Conservation (phyloP, 1,284 basidiomycete genomes). For the Chalciporus sp. region DNA sequence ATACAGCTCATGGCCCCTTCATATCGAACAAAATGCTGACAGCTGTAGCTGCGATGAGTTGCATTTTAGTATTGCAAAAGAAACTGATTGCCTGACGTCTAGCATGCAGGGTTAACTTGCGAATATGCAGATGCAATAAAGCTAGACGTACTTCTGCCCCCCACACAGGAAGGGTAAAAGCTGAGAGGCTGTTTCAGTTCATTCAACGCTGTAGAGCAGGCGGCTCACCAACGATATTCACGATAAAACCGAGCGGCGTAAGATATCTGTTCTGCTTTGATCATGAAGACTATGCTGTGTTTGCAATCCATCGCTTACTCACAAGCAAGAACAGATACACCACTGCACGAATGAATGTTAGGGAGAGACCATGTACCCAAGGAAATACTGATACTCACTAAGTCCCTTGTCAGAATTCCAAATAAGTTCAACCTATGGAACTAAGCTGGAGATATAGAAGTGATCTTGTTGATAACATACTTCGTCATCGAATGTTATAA, state of each 20-base stretch:
- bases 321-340: slow-evolving; percentile 42
- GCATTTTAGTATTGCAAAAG: background rate
- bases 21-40: slow-evolving; percentile 32
- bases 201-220: background rate
- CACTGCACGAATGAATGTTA: slow-evolving; percentile 25
- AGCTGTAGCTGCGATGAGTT: slow-evolving; percentile 14
- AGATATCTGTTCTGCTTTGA: slow-evolving; percentile 42
- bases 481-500: slow-evolving; percentile 46
- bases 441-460: background rate
- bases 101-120: background rate
- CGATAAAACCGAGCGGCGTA: slow-evolving; percentile 45
- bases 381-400: slow-evolving; percentile 26
- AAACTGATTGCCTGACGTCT: slow-evolving; percentile 14
- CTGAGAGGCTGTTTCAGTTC: slow-evolving; percentile 24
- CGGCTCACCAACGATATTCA: slow-evolving; percentile 43
- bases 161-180: slow-evolving; percentile 40
- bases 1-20: slow-evolving; percentile 49
- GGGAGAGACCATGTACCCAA: background rate
- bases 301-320: slow-evolving; percentile 10
- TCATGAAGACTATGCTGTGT: background rate
- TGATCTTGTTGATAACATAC: slow-evolving; percentile 23
- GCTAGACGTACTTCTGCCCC: slow-evolving; percentile 33
- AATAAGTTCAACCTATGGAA: slow-evolving; percentile 38
- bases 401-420: slow-evolving; percentile 40
- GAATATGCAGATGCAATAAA: background rate